phyloP scores from a whole-genome alignment of 495 filamentous ascomycete genomes.

The Penicillium simplicissimum region DNA sequence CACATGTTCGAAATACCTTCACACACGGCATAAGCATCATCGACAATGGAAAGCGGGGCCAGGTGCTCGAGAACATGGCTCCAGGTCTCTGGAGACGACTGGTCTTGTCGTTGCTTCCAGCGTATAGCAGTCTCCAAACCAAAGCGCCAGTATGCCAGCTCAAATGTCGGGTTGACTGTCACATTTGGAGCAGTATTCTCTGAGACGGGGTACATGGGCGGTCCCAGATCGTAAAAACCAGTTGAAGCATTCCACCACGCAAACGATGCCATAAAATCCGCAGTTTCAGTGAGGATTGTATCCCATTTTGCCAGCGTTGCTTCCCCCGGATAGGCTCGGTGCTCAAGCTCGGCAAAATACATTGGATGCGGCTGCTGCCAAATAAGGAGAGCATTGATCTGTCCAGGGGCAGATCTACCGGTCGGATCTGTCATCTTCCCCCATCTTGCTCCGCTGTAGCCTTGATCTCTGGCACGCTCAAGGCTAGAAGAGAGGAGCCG shows the following conservation, averaged over 20 bases:
- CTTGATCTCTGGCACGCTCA: neutral
- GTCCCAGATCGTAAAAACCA: neutral
- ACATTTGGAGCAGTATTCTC: neutral
- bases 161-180: neutral
- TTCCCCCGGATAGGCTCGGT: neutral
- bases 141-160: neutral
- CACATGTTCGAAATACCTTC: neutral
- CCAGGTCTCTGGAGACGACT: neutral
- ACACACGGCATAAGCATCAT: neutral
- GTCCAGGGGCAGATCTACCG: neutral
- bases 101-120: neutral
- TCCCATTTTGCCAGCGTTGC: neutral
- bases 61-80: neutral
- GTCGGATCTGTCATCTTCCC: neutral
- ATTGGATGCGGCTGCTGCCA: neutral
- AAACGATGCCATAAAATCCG: neutral
- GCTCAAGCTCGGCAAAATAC: neutral
- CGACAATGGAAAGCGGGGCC: neutral
- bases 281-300: neutral
- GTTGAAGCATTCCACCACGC: neutral
- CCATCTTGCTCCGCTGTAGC: neutral
- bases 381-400: neutral
- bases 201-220: neutral
- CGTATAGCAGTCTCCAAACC: neutral
- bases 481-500: neutral